Evolutionary conservation across 2,329 filamentous ascomycete genomes (phyloP).

Genomic region (Cytospora schulzeri): DNA sequence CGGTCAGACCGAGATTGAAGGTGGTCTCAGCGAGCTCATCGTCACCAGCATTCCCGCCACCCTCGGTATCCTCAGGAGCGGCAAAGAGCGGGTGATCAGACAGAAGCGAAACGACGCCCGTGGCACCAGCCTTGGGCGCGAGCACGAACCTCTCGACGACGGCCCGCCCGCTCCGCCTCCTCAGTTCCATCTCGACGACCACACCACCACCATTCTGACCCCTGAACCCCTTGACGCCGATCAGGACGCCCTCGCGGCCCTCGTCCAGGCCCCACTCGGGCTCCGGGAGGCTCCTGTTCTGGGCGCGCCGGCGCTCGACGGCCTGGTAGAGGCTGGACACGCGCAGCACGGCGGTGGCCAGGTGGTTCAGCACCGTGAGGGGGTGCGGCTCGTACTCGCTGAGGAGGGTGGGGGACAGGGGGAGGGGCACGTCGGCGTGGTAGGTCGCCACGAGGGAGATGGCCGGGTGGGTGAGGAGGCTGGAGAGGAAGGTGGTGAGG

Average conservation of each 20-base stretch:
- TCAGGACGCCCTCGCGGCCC: slow-evolving; percentile 74
- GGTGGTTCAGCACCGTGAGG: slow-evolving; percentile 73
- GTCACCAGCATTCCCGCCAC: slow-evolving; percentile 38
- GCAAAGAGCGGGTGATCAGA: slow-evolving; percentile 76
- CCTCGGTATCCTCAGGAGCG: slow-evolving; percentile 44
- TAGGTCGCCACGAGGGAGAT: slow-evolving; percentile 78
- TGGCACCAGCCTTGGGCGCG: slow-evolving; percentile 33
- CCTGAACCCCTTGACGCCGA: slow-evolving; percentile 61
- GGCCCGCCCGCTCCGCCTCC: slow-evolving; percentile 77
- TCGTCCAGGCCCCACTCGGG: slow-evolving; percentile 80
- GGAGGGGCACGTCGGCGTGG: slow-evolving; percentile 75
- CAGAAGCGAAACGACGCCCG: slow-evolving; percentile 57
- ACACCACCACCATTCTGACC: slow-evolving; percentile 48
- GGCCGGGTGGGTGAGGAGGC: slow-evolving; percentile 60
- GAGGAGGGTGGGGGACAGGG: slow-evolving; percentile 43
- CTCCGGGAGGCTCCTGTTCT: slow-evolving; percentile 71
- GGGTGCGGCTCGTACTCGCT: slow-evolving; percentile 67
- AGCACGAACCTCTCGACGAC: slow-evolving; percentile 69
- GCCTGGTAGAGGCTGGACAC: slow-evolving; percentile 74
- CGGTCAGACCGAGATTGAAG: slow-evolving; percentile 84
- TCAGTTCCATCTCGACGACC: slow-evolving; percentile 83
- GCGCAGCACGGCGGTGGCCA: slow-evolving; percentile 84
- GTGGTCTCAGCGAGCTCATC: slow-evolving; percentile 70
- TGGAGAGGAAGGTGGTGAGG: slow-evolving; percentile 70
- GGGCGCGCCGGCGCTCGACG: slow-evolving; percentile 72